phyloP scores from a whole-genome alignment of 75 land plant genomes.

The Sequoiadendron giganteum region DNA sequence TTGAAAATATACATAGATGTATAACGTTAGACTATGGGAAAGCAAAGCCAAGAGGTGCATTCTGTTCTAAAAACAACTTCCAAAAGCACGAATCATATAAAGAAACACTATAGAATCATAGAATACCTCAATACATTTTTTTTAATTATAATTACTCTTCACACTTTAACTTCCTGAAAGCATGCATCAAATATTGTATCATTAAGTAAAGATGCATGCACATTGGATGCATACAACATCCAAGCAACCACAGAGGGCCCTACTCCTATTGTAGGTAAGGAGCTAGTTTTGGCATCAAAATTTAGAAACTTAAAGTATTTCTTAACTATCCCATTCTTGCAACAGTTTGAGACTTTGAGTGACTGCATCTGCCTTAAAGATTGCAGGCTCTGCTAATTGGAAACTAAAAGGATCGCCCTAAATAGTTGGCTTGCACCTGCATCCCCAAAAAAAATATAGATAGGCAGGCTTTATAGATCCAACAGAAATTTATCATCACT shows the following conservation, averaged over 20 bases:
- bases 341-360: too few relatives aligned
- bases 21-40: neutral
- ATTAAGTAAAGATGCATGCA: too few relatives aligned
- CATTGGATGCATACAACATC: too few relatives aligned
- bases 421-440: neutral
- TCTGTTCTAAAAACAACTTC: neutral
- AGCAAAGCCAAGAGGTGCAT: neutral
- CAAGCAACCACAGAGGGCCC: too few relatives aligned
- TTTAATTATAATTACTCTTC: neutral
- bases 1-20: too few relatives aligned
- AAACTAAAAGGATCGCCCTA: neutral
- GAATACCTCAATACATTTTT: too few relatives aligned
- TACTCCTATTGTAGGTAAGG: too few relatives aligned
- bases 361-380: neutral
- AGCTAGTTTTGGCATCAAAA: too few relatives aligned
- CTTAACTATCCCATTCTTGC: too few relatives aligned
- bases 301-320: too few relatives aligned
- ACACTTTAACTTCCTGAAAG: neutral
- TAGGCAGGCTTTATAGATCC: neutral
- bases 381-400: neutral
- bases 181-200: too few relatives aligned
- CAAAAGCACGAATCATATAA: neutral
- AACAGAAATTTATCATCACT: neutral
- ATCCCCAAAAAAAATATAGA: neutral
- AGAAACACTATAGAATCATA: neutral